Percentiles rank a stretch among this genome's conserved stretches.
Evolutionary conservation across 2,329 filamentous ascomycete genomes (phyloP).

Genomic region (Microcyclospora pomicola): DNA sequence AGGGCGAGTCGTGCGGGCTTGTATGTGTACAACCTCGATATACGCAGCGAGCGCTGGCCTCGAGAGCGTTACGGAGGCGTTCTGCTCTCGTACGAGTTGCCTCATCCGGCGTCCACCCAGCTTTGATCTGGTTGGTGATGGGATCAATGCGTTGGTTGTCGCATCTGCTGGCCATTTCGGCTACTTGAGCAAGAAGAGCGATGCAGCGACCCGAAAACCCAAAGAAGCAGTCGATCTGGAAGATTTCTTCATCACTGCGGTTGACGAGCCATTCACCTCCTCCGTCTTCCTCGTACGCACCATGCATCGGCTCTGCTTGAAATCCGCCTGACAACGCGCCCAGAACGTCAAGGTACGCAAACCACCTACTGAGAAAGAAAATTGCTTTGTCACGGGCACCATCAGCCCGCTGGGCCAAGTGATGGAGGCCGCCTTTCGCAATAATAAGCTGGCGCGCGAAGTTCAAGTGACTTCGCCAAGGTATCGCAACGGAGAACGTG

Average conservation of each 20-base stretch:
- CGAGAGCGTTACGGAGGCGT: constrained; percentile 47
- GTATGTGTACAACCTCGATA: constrained; percentile 31
- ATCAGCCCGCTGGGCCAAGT: constrained; percentile 25
- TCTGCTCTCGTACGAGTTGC: constrained; percentile 44
- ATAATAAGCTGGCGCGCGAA: constrained; percentile 64
- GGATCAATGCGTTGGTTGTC: constrained; percentile 50
- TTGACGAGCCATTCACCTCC: constrained; percentile 23
- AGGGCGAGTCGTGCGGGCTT: constrained; percentile 17
- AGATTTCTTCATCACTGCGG: constrained; percentile 25
- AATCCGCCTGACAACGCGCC: constrained; percentile 52
- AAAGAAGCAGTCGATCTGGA: constrained; percentile 65
- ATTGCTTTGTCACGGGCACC: constrained; percentile 41
- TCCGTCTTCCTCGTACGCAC: constrained; percentile 26
- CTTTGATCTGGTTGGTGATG: constrained; percentile 33
- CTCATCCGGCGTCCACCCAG: constrained; percentile 45
- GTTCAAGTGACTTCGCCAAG: constrained; percentile 67
- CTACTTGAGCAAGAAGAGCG: constrained; percentile 56
- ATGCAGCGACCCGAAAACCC: constrained; percentile 64
- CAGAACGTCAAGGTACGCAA: constrained; percentile 69
- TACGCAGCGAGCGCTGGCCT: constrained; percentile 34
- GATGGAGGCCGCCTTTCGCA: constrained; percentile 45
- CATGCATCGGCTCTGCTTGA: constrained; percentile 29
- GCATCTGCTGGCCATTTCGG: constrained; percentile 54
- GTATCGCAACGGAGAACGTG: constrained; percentile 64
- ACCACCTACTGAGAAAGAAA: constrained; percentile 69